phyloP scores from a whole-genome alignment of 78 protist genomes.

The Acrasis kona region DNA sequence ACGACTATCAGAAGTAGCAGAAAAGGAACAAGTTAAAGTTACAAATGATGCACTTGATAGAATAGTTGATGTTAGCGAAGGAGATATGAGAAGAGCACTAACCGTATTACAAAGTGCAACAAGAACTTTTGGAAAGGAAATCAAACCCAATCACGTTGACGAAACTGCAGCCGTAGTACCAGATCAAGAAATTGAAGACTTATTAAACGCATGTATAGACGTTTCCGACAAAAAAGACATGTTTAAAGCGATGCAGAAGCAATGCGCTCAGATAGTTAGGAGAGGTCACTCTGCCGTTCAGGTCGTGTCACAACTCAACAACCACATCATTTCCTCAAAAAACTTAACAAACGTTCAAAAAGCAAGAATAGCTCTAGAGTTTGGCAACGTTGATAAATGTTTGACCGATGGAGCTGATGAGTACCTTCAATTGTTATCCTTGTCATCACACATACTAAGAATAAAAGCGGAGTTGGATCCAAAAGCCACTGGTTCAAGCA shows the following conservation, averaged over 20 bases:
- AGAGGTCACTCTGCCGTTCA: slow-evolving; percentile 30
- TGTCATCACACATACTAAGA: too few relatives aligned
- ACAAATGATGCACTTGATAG: neutral
- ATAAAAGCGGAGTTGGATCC: too few relatives aligned
- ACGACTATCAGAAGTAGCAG: slow-evolving; percentile 49
- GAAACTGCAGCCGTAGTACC: slow-evolving; percentile 50
- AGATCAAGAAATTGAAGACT: neutral
- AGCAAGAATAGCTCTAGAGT: slow-evolving; percentile 25
- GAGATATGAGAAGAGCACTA: slow-evolving; percentile 87
- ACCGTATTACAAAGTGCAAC: slow-evolving; percentile 67
- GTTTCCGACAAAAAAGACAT: too few relatives aligned
- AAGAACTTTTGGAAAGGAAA: neutral
- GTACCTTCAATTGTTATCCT: slow-evolving; percentile 52
- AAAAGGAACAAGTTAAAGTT: slow-evolving; percentile 28
- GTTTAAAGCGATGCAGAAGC: too few relatives aligned
- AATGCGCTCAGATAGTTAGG: too few relatives aligned
- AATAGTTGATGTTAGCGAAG: slow-evolving; percentile 49
- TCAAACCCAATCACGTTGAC: slow-evolving; percentile 9
- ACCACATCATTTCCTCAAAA: neutral
- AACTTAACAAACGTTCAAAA: slow-evolving; percentile 11
- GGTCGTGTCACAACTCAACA: slow-evolving; percentile 13
- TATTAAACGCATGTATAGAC: neutral
- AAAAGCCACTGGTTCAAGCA: too few relatives aligned
- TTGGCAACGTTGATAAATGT: slow-evolving; percentile 53
- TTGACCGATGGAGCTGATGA: slow-evolving; percentile 79